phyloP scores from a whole-genome alignment of 1,139 yeast genomes.

The Scheffersomyces titani region DNA sequence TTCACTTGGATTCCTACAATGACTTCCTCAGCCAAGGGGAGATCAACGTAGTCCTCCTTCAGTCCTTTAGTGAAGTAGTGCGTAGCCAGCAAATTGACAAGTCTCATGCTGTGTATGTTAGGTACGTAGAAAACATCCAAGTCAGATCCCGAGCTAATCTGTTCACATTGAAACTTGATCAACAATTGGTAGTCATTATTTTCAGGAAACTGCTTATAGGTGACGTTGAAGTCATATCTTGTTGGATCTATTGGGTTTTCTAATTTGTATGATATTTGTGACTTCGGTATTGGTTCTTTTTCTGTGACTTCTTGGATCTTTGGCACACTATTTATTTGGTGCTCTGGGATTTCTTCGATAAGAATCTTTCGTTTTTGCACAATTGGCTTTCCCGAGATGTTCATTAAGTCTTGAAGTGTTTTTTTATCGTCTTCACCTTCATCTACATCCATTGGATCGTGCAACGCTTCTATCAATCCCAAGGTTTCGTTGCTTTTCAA shows the following conservation, averaged over 20 bases:
- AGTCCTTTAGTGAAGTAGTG: not conserved
- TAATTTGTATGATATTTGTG: not conserved
- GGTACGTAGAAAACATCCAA: not conserved
- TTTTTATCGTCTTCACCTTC: conserved; percentile 12
- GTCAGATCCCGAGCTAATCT: not conserved
- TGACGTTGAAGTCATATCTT: conserved; percentile 8
- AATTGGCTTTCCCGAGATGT: conserved; percentile 20
- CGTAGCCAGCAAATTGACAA: not conserved
- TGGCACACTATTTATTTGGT: conserved; percentile 10
- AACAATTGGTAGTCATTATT: not conserved
- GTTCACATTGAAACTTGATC: not conserved
- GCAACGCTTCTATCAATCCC: conserved; percentile 42
- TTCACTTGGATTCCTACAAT: conserved; percentile 1
- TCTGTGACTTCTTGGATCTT: not conserved
- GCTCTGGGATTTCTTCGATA: conserved; percentile 11
- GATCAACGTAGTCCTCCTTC: not conserved
- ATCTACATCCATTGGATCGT: conserved; percentile 15
- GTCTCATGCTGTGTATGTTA: not conserved
- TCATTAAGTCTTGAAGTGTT: conserved; percentile 19
- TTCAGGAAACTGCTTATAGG: not conserved
- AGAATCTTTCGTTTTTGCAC: not conserved
- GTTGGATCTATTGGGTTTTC: not conserved
- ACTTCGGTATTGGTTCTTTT: not conserved
- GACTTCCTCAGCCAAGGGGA: not conserved
- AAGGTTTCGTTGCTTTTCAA: conserved; percentile 41